Conservation (phyloP, 495 filamentous ascomycete species). For the Echria macrotheca region DNA sequence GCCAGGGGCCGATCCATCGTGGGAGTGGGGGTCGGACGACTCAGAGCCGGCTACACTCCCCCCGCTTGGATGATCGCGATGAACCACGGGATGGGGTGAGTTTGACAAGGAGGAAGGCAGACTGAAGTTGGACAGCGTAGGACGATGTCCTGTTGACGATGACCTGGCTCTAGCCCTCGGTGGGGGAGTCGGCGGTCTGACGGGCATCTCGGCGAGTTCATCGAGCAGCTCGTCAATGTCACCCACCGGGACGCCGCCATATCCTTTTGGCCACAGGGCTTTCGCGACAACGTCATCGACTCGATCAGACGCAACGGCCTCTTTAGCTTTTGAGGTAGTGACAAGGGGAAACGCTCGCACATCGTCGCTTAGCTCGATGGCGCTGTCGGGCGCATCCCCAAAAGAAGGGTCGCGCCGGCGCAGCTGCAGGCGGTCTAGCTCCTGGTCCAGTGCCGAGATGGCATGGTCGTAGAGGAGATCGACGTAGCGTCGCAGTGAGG, state of each 20-base stretch:
- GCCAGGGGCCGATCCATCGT: too few relatives aligned
- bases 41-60: too few relatives aligned
- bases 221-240: constrained; percentile 36
- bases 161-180: constrained; percentile 32
- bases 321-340: too few relatives aligned
- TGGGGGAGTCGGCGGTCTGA: constrained; percentile 34
- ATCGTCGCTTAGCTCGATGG: constrained; percentile 35
- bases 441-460: constrained; percentile 17
- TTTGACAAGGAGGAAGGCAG: too few relatives aligned
- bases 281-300: too few relatives aligned
- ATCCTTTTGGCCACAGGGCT: neutral
- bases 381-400: constrained; percentile 38
- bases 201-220: constrained; percentile 29
- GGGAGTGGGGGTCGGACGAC: too few relatives aligned
- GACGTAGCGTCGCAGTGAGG: constrained; percentile 33
- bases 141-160: neutral
- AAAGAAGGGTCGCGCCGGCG: constrained; percentile 20
- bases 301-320: too few relatives aligned
- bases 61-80: too few relatives aligned
- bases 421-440: constrained; percentile 10
- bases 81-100: too few relatives aligned
- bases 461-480: constrained; percentile 27
- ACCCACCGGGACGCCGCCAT: constrained; percentile 7
- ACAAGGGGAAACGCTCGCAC: too few relatives aligned
- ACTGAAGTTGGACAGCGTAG: too few relatives aligned